phyloP scores from a whole-genome alignment of 2,329 filamentous ascomycete species.

The Trichophaea hybrida region DNA sequence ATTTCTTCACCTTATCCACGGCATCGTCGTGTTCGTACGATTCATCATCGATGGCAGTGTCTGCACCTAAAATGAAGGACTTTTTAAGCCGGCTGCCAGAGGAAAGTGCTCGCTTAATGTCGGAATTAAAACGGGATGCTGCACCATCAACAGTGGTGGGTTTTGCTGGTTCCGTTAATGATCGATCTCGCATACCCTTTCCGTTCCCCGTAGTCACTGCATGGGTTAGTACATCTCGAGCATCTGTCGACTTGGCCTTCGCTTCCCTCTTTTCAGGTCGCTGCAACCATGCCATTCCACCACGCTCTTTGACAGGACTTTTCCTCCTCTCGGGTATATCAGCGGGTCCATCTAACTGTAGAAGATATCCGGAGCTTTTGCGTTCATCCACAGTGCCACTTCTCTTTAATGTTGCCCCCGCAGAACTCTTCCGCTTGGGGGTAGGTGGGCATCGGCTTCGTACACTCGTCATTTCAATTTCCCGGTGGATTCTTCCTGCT shows the following conservation, averaged over 20 bases:
- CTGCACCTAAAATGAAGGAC: neutral
- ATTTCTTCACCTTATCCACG: neutral
- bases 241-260: neutral
- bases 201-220: no score
- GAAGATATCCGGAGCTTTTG: neutral
- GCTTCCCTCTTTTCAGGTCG: neutral
- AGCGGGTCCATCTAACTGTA: neutral
- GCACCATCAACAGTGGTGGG: neutral
- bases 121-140: neutral
- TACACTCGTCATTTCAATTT: neutral
- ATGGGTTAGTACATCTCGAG: neutral
- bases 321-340: neutral
- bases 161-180: neutral
- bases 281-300: slow-evolving; percentile 1
- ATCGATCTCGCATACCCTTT: neutral
- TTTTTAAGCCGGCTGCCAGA: neutral
- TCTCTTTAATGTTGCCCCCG: neutral
- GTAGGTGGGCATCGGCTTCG: neutral
- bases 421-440: neutral
- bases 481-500: neutral
- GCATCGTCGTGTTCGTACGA: neutral
- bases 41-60: neutral
- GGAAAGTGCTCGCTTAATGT: neutral
- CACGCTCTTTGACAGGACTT: neutral
- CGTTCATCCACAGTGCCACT: neutral